Evolutionary conservation across 345 rosid species (phyloP), one percentile per base, ranked within the genome.

Genomic region (Salix purpurea): DNA sequence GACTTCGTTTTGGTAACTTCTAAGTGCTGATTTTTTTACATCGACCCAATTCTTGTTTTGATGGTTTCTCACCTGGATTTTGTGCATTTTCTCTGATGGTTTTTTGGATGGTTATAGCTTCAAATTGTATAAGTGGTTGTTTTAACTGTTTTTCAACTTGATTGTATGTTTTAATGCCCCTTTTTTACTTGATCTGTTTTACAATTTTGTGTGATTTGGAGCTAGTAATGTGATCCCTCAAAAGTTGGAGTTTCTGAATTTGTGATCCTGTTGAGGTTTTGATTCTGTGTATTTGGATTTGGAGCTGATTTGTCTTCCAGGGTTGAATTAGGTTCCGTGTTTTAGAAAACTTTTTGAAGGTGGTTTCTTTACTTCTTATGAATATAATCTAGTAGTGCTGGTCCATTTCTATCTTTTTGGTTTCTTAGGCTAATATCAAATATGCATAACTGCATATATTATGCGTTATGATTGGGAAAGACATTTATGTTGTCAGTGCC

Each of bases 1-100:
- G 95, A 96, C 85, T 96, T 96, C 82, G 92, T 96, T 77, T 82
- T 96, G 99, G 99, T 94, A 90, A 26, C 65, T 64, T 61, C 60
- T 5, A 21, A 42, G 40, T 52, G 60, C 71, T 71, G 40, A 18
- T 23, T 56, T 60, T 77, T 48, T 58, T 64, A 82, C 42, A 72
- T 67, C 73, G 37, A 62, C 84, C 74, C 82, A 71, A 7, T 80
- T 78, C 61, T 24, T 74, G 11, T 74, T 61, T 79, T 77, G 67
- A 39, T 77, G 16, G 3, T 72, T 78, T 74, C 83, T 85, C 72
- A 74, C 26, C 78, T 82, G 83, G 82, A 76, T 72, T 67, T 66
- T 83, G 56, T 44, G 77, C 77, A 4, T 28, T 71, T 75, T 81
- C 56, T 11, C 42, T 37, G 72, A 66, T 50, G 66, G 73, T 36